phyloP scores from a whole-genome alignment of 768 basidiomycete genomes.

The Pisolithus sp. region DNA sequence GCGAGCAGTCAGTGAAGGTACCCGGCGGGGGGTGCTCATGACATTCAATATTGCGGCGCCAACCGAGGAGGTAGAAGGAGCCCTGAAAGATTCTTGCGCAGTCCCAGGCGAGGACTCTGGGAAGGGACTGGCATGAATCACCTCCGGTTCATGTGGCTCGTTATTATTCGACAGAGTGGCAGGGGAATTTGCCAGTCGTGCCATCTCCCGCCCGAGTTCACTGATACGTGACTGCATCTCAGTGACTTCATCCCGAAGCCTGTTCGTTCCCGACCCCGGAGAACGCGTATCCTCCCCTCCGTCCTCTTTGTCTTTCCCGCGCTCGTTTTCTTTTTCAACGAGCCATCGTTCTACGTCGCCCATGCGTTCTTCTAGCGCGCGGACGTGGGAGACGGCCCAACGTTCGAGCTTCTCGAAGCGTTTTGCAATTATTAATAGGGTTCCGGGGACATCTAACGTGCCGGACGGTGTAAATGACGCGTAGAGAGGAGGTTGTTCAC shows the following conservation, averaged over 20 bases:
- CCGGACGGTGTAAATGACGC: slow-evolving; percentile 70
- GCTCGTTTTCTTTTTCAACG: slow-evolving; percentile 74
- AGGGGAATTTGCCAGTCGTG: slow-evolving; percentile 56
- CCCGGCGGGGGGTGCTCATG: slow-evolving; percentile 25
- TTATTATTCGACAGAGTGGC: slow-evolving; percentile 40
- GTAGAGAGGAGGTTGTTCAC: slow-evolving; percentile 64
- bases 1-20: slow-evolving; percentile 38
- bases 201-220: slow-evolving; percentile 76
- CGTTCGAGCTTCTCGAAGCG: slow-evolving; percentile 87
- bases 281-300: slow-evolving; percentile 13
- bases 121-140: slow-evolving; percentile 40
- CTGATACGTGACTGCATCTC: slow-evolving; percentile 73
- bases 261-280: slow-evolving; percentile 35
- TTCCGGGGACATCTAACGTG: slow-evolving; percentile 66
- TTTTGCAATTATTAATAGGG: slow-evolving; percentile 62
- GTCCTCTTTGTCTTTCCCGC: slow-evolving; percentile 37
- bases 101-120: slow-evolving; percentile 41
- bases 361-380: slow-evolving; percentile 88
- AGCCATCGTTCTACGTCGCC: slow-evolving; percentile 87
- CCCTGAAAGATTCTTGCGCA: slow-evolving; percentile 17
- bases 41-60: slow-evolving; percentile 5
- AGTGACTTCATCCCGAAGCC: slow-evolving; percentile 60
- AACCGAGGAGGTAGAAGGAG: slow-evolving; percentile 10
- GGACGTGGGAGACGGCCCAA: slow-evolving; percentile 84
- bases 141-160: slow-evolving; percentile 36